Evolutionary conservation across 148 eudicot species (phyloP).

Genomic region (Spergularia bocconei): DNA sequence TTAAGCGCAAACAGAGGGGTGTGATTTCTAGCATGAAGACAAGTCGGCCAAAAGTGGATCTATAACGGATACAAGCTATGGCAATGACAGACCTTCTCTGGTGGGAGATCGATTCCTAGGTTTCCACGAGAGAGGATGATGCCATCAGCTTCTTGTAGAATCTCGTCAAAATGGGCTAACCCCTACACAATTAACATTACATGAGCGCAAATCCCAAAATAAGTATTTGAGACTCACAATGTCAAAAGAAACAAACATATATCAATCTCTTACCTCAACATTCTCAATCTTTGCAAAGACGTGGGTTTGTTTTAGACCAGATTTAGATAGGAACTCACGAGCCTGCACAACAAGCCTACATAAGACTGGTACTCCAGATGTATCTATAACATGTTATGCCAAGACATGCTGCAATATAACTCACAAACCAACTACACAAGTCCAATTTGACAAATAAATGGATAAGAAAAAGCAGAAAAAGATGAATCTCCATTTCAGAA

Average conservation of each 20-base stretch:
- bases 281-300: constrained; percentile 89
- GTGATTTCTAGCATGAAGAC: neutral
- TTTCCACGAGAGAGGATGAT: constrained; percentile 95
- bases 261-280: constrained; percentile 49
- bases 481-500: neutral
- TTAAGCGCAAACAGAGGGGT: neutral
- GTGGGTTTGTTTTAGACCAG: constrained; percentile 77
- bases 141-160: constrained; percentile 92
- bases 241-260: neutral
- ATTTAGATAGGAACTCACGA: constrained; percentile 63
- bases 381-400: neutral
- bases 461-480: neutral
- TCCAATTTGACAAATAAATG: neutral
- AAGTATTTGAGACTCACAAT: neutral
- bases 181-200: constrained; percentile 42
- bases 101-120: constrained; percentile 94
- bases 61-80: neutral
- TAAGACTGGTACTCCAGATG: constrained; percentile 1
- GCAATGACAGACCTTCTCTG: constrained; percentile 64
- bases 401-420: neutral
- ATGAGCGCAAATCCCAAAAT: neutral
- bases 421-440: neutral
- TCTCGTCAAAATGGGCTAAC: constrained; percentile 85
- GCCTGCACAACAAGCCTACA: constrained; percentile 41
- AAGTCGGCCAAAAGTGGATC: neutral